Conservation (phyloP, 805 yeast genomes). For the Saturnispora serradocipensis region DNA sequence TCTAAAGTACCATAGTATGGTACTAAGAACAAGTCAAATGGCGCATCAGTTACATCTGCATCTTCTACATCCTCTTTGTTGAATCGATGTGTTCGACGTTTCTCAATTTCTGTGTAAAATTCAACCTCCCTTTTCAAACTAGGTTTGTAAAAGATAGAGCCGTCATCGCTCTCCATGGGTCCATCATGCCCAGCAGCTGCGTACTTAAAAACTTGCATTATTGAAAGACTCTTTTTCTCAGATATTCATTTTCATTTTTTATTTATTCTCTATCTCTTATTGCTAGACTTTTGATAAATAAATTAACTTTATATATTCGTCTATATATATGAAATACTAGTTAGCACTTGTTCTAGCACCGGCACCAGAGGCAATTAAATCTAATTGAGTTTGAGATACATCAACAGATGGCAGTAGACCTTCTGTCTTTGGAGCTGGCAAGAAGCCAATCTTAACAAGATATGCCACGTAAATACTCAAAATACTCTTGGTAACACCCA, state of each 20-base stretch:
- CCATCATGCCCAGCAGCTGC: slow-evolving; percentile 95
- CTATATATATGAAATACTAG: slow-evolving; percentile 2
- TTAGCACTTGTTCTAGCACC: slow-evolving; percentile 66
- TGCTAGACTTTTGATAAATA: background rate
- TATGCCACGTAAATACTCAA: slow-evolving; percentile 75
- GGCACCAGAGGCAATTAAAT: slow-evolving; percentile 53
- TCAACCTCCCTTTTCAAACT: slow-evolving; percentile 55
- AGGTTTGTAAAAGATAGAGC: slow-evolving; percentile 65
- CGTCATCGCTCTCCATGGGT: slow-evolving; percentile 51
- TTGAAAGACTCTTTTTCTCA: background rate
- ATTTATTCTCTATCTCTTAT: too few species aligned
- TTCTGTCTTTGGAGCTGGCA: slow-evolving; percentile 47
- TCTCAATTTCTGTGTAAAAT: slow-evolving; percentile 48
- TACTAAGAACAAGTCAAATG: slow-evolving; percentile 15
- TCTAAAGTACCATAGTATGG: slow-evolving; percentile 38
- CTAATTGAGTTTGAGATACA: slow-evolving; percentile 48
- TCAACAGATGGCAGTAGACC: slow-evolving; percentile 51
- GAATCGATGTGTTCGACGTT: background rate
- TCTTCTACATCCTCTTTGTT: slow-evolving; percentile 11
- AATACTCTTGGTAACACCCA: slow-evolving; percentile 59
- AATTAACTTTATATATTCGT: background rate
- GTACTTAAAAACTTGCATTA: slow-evolving; percentile 35
- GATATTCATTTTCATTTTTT: too few species aligned
- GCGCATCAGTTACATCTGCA: background rate
- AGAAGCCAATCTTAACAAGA: slow-evolving; percentile 69